Percentiles rank a stretch among this genome's conserved stretches.
phyloP scores from a whole-genome alignment of 106 monocot species.

The Ottelia alismoides region DNA sequence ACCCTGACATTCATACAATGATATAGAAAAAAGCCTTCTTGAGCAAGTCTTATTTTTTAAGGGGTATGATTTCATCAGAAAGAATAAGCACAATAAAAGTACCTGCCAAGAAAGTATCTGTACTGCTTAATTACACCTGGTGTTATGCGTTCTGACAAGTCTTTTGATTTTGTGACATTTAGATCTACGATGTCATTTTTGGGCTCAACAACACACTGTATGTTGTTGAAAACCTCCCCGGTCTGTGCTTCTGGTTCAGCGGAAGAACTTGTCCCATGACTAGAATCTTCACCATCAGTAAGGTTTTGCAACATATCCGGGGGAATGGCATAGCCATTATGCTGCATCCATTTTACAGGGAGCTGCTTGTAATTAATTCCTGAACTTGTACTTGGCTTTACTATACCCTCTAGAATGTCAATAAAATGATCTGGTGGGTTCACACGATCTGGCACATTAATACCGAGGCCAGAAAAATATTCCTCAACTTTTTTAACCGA shows the following conservation, averaged over 20 bases:
- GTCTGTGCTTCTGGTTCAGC: slow-evolving; percentile 16
- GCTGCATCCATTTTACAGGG: slow-evolving; percentile 48
- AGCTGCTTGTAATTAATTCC: slow-evolving; percentile 34
- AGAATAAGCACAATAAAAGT: neutral
- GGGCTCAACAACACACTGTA: slow-evolving; percentile 9
- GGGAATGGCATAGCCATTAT: slow-evolving; percentile 44
- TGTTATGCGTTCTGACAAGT: slow-evolving; percentile 52
- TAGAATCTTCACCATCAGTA: neutral
- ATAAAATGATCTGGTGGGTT: slow-evolving; percentile 73
- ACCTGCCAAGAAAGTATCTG: slow-evolving; percentile 65
- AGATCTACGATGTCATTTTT: slow-evolving; percentile 23
- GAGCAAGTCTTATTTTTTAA: neutral
- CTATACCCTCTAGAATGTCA: slow-evolving; percentile 63
- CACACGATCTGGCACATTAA: slow-evolving; percentile 56
- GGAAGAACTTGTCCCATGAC: slow-evolving; percentile 7
- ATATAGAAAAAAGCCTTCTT: too few species aligned
- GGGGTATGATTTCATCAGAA: too few species aligned
- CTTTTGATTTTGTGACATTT: slow-evolving; percentile 36
- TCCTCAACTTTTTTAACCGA: slow-evolving; percentile 47
- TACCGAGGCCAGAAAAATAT: slow-evolving; percentile 48
- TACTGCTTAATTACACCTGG: slow-evolving; percentile 52
- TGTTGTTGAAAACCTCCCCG: slow-evolving; percentile 9
- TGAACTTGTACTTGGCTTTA: slow-evolving; percentile 29
- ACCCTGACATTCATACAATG: too few species aligned
- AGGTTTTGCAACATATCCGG: slow-evolving; percentile 36